Evolutionary conservation across 2,329 filamentous ascomycete genomes (phyloP).

Genomic region (Exophiala calicioides): DNA sequence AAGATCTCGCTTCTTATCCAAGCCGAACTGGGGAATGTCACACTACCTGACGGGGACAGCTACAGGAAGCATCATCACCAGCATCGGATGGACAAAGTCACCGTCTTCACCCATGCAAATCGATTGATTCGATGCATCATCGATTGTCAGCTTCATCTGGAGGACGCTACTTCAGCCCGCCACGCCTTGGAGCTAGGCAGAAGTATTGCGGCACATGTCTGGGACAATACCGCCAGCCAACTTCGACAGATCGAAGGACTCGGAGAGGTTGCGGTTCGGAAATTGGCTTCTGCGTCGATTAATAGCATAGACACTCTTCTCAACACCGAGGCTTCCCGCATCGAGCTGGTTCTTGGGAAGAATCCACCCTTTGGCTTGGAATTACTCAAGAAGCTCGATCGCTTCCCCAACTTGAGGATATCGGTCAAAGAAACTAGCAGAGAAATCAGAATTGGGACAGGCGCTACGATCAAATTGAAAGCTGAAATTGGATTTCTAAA

Average conservation of each 20-base stretch:
- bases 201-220: constrained; percentile 71
- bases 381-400: constrained; percentile 62
- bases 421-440: constrained; percentile 53
- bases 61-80: constrained; percentile 53
- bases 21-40: constrained; percentile 67
- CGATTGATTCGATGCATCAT: constrained; percentile 73
- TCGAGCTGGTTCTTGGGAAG: constrained; percentile 74
- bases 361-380: constrained; percentile 82
- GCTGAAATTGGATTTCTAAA: constrained; percentile 73
- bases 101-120: constrained; percentile 68
- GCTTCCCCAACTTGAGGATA: constrained; percentile 70
- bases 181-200: constrained; percentile 76
- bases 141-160: constrained; percentile 65
- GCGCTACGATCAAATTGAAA: constrained; percentile 62
- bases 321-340: constrained; percentile 64
- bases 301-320: constrained; percentile 71
- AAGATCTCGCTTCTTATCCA: constrained; percentile 81
- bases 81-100: constrained; percentile 51
- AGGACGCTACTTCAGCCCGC: constrained; percentile 67
- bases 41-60: constrained; percentile 62
- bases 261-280: constrained; percentile 73
- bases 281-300: constrained; percentile 70
- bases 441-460: constrained; percentile 41
- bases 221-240: constrained; percentile 81
- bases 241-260: constrained; percentile 80